Evolutionary conservation across 306 rosid genomes (phyloP), one percentile per base, ranked within the genome.

Genomic region (Inga oerstediana): DNA sequence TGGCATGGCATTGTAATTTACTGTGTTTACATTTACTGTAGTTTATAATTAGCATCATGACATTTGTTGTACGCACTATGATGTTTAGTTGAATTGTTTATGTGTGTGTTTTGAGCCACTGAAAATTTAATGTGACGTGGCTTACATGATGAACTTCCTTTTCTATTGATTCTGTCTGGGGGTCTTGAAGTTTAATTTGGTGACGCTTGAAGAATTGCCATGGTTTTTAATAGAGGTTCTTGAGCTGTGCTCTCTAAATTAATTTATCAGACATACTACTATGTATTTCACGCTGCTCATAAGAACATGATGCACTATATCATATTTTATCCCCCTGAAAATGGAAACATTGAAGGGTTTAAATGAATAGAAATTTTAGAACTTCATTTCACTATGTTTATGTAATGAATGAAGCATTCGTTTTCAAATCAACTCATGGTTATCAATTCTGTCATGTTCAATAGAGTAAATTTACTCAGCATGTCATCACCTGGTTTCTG

Each of bases 11-110:
- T 39, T 43, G 69, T 81, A 48, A 46, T 49, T 39, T 46, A 7
- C 22, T 7, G 20, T 43, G 35, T 52, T 12, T 32, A 77, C 44
- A 24, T 85, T 56, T 58, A 12, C 15, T 34, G 35, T n/a, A 24
- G 70, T 58, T 62, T 76, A 79, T 61, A 48, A 84, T 80, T 22
- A 27, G 76, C 74, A 19, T 13, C 32, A 59, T 75, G 58, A 34
- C 69, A 45, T 49, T 45, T 75, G 71, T 13, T 58, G 78, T 32
- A 34, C 20, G 56, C 32, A 51, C 2, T 72, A 41, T 52, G 52
- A 35, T 37, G 61, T 74, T 75, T 49, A 8, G 56, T 79, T 58
- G 52, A 77, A 48, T 20, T 78, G 43, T 75, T 9, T 56, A 27
- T 34, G 13, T 58, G 6, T 56, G 10, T 20, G 4, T 64, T 77